Evolutionary conservation across 192 early-diverging fungal genomes (phyloP).

Genomic region (Martensiomyces pterosporus): DNA sequence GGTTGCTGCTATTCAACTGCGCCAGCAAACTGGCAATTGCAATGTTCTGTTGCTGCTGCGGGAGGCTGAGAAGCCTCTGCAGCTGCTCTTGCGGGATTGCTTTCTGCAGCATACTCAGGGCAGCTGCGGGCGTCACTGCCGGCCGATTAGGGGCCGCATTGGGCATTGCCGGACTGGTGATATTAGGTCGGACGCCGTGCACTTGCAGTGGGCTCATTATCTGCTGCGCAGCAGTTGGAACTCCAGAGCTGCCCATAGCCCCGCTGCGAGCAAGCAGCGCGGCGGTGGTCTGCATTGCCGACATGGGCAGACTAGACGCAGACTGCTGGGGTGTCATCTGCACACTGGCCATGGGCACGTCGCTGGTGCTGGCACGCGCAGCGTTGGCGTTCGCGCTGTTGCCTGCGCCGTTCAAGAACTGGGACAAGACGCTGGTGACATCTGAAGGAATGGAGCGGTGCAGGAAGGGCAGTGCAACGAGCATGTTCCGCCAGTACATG

Average conservation of each 20-base stretch:
- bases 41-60: conserved; percentile 15
- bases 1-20: background rate
- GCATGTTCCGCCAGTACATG: conserved; percentile 11
- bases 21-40: conserved; percentile 1
- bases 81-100: conserved; percentile 14
- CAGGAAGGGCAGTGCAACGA: conserved; percentile 31
- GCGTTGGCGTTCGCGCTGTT: background rate
- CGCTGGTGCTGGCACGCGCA: background rate
- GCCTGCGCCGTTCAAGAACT: background rate
- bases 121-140: background rate
- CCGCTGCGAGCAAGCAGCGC: conserved; percentile 11
- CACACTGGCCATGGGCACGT: background rate
- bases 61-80: conserved; percentile 12
- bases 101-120: conserved; percentile 5
- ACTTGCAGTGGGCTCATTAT: conserved; percentile 40
- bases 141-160: conserved; percentile 10
- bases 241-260: background rate
- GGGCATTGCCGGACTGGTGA: conserved; percentile 20
- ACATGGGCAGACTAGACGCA: conserved; percentile 12
- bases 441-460: conserved; percentile 12
- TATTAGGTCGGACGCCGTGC: conserved; percentile 16
- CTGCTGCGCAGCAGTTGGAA: conserved; percentile 13
- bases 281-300: conserved; percentile 5
- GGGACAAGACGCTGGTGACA: conserved; percentile 10
- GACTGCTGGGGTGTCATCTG: conserved; percentile 29